phyloP scores from a whole-genome alignment of 2,329 filamentous ascomycete species.

The Botrytis hyacinthi region DNA sequence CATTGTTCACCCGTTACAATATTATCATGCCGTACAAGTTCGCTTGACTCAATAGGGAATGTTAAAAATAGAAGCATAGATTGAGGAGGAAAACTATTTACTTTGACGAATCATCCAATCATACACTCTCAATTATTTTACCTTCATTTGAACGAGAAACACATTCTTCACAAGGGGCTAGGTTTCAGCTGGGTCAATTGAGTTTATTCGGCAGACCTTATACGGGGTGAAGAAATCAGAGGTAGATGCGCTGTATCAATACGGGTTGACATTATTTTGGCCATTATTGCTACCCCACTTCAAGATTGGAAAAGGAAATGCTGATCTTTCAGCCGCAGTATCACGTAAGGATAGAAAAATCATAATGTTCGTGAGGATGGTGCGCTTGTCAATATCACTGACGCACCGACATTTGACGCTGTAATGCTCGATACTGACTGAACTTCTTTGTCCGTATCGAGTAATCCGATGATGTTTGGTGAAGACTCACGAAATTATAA shows the following conservation, averaged over 20 bases:
- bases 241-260: neutral
- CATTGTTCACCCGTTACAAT: neutral
- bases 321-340: conserved; percentile 3
- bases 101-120: neutral
- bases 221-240: neutral
- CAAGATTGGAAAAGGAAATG: neutral
- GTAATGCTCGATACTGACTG: no score
- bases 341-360: neutral
- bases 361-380: neutral
- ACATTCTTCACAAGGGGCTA: neutral
- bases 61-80: neutral
- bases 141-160: neutral
- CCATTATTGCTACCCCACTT: neutral
- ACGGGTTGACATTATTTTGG: no score
- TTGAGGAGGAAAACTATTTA: neutral
- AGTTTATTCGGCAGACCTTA: neutral
- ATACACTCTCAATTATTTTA: neutral
- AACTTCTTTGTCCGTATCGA: neutral
- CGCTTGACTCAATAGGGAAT: neutral
- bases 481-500: no score
- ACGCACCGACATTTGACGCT: neutral
- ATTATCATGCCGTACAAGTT: neutral
- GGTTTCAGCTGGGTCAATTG: neutral
- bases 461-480: no score
- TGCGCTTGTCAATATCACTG: neutral